Base-by-base conservation (phyloP, 192 early-diverging fungal genomes). In the Backusella australiensis region DNA sequence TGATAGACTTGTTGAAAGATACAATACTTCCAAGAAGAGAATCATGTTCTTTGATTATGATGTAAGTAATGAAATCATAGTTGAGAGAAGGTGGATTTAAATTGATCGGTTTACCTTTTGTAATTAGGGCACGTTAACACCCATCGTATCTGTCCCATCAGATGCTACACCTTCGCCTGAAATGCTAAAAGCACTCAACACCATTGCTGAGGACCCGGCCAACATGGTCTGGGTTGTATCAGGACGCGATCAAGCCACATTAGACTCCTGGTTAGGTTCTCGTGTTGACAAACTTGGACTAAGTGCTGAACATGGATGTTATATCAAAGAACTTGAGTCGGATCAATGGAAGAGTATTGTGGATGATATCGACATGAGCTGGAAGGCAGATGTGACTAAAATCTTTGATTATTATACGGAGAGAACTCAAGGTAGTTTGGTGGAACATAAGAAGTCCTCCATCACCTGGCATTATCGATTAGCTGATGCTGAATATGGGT, bases 381-480 rank as follows among this genome's bases (percentile, higher is more conserved):
- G 98, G 98, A 97, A 97, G 81, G 89, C 85, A 36, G 94, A 99
- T 82, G 98, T 98, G 29, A 81, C 87, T 39, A 90, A 97, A 68
- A 96, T 98, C 46, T 99, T 99, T 80, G 85, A 89, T 44, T 98
- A 96, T 81, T 99, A 96, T 80, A 96, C 94, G 0, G 98, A 98
- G 80, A 90, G 98, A 44, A 99, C 98, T 21, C 93, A 93, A 69
- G 98, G 96, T 52, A 93, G 94, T 3, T 94, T 94, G 77, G 91
- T 98, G 52, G 98, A 99, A 66, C 90, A 94, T 81, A 99, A 99
- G 83, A 85, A 91, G 36, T 94, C 90, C 5, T 93, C 97, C 29
- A 90, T 99, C 34, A 98, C 97, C 38, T 99, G 98, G 98, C 98
- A 99, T 81, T 99, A 94, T 86, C 92, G 98, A 59, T 86, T 94